Conservation (phyloP, 163 green algal species). For the Prototheca wickerhamii region DNA sequence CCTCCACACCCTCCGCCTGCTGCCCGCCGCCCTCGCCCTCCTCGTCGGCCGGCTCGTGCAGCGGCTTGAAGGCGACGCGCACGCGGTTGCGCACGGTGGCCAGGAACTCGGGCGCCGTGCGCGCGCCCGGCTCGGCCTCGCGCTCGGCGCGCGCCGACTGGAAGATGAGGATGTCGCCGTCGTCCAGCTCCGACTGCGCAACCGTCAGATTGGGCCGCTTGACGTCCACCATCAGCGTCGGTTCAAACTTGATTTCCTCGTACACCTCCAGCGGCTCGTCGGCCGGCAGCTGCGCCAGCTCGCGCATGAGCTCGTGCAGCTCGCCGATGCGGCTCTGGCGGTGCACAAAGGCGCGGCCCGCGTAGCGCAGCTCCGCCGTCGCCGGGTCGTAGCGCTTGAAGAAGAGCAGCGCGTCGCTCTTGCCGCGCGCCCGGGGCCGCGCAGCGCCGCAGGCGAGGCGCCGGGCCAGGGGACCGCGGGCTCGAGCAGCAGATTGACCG, state of each 20-base stretch:
- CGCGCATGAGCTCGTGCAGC: constrained; percentile 18
- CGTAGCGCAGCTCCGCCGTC: constrained; percentile 25
- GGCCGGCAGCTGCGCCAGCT: constrained; percentile 30
- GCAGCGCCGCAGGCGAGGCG: not conserved
- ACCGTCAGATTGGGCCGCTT: constrained; percentile 25
- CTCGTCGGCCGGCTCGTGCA: constrained; percentile 31
- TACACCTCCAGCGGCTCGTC: constrained; percentile 45
- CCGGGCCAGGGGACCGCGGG: constrained; percentile 3
- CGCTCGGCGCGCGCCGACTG: constrained; percentile 36
- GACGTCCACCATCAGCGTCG: constrained; percentile 64
- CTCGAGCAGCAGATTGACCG: constrained; percentile 60
- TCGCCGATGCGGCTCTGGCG: constrained; percentile 14
- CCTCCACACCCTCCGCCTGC: constrained; percentile 7
- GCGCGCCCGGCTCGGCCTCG: not conserved
- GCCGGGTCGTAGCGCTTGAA: constrained; percentile 67
- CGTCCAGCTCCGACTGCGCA: constrained; percentile 46
- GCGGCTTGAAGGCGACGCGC: constrained; percentile 53
- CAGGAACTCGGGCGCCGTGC: constrained; percentile 59
- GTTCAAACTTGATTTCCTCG: constrained; percentile 91
- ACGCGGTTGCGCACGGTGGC: constrained; percentile 61
- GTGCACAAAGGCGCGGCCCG: constrained; percentile 29
- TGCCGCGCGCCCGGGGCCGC: constrained; percentile 2
- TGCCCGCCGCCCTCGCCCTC: not conserved
- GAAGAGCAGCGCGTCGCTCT: constrained; percentile 55
- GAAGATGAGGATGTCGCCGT: constrained; percentile 85